These are phyloP conservation scores for Tricholoma terreum DNA, from an alignment of 768 basidiomycete species.

Conservation along the genomic window DNA sequence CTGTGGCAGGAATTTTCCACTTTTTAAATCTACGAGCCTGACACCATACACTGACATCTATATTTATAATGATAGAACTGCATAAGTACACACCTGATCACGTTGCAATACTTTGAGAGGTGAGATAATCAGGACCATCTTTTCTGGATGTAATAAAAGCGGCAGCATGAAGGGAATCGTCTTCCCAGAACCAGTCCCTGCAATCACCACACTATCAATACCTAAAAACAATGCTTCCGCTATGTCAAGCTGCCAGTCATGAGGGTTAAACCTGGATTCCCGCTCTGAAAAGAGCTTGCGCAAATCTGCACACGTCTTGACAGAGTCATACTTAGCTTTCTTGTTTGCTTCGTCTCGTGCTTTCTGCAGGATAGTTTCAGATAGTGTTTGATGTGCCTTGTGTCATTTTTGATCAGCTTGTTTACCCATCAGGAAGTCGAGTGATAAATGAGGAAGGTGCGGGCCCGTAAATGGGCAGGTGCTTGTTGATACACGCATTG, in stretches of 20 bases:
- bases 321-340: background rate
- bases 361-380: background rate
- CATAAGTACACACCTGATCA: background rate
- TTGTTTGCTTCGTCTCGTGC: background rate
- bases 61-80: background rate
- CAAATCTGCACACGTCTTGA: background rate
- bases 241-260: background rate
- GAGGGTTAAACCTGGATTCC: background rate
- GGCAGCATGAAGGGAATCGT: too few relatives aligned
- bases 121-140: background rate
- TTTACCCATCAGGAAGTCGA: background rate
- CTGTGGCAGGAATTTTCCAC: background rate
- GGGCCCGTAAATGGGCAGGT: background rate
- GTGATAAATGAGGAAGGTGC: background rate
- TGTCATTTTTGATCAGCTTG: background rate
- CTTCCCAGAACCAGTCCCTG: too few relatives aligned
- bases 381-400: background rate
- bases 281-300: background rate
- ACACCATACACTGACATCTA: background rate
- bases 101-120: background rate
- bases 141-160: too few relatives aligned
- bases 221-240: background rate
- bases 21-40: background rate
- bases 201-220: too few relatives aligned
- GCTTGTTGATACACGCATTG: background rate